A percentile compares a stretch with the other conserved stretches of the same genome.
Evolutionary conservation across 306 rosid species (phyloP).

Genomic region (Prunus mira): DNA sequence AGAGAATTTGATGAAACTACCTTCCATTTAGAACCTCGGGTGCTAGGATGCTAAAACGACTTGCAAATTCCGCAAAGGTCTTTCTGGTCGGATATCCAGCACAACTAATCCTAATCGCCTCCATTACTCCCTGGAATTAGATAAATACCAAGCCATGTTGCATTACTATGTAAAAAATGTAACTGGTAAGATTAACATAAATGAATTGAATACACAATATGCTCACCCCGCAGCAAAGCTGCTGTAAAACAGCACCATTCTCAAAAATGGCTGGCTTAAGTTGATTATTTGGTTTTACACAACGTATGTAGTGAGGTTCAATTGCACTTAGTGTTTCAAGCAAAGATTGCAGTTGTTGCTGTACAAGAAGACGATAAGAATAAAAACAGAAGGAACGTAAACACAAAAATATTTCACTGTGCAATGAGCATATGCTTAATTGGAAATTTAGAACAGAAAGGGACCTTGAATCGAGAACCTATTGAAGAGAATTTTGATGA

Average conservation of each 20-base stretch:
- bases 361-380: constrained; percentile 21
- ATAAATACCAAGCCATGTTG: constrained; percentile 18
- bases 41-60: constrained; percentile 69
- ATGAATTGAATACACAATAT: constrained; percentile 23
- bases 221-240: constrained; percentile 92
- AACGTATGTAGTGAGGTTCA: constrained; percentile 93
- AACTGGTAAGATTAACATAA: constrained; percentile 8
- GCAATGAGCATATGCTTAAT: neutral
- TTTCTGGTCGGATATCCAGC: constrained; percentile 97
- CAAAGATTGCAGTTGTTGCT: constrained; percentile 91
- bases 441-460: constrained; percentile 21
- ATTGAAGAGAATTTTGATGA: constrained; percentile 91
- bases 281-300: constrained; percentile 92
- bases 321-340: constrained; percentile 92
- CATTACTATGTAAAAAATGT: neutral
- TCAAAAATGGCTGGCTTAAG: constrained; percentile 86
- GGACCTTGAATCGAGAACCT: constrained; percentile 83
- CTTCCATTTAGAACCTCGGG: constrained; percentile 59
- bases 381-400: constrained; percentile 9
- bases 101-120: constrained; percentile 97
- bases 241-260: constrained; percentile 73
- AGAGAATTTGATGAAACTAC: constrained; percentile 32
- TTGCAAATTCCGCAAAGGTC: constrained; percentile 67
- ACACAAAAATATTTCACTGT: neutral
- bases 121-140: constrained; percentile 87